A percentile compares a stretch with the other conserved stretches of the same genome.
These are phyloP conservation scores for Ogataea dorogensis DNA, from an alignment of 805 yeast genomes.

Conservation along the genomic window DNA sequence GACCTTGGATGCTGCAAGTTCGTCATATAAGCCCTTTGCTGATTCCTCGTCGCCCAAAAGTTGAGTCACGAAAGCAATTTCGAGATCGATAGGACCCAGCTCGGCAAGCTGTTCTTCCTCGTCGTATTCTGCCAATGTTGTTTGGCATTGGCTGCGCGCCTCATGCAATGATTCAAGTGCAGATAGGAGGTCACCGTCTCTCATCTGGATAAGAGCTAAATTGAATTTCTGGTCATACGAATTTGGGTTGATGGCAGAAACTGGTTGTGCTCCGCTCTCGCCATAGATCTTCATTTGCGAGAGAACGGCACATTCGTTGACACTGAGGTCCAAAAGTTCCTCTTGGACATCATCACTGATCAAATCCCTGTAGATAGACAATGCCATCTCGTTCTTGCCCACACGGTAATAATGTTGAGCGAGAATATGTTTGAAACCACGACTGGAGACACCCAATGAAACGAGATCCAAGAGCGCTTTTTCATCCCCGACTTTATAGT, in stretches of 20 bases:
- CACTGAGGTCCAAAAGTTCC: slow-evolving; percentile 50
- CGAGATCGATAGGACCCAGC: slow-evolving; percentile 58
- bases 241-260: slow-evolving; percentile 11
- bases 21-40: slow-evolving; percentile 38
- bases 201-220: slow-evolving; percentile 49
- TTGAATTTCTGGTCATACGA: slow-evolving; percentile 64
- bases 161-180: slow-evolving; percentile 45
- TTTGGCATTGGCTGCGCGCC: slow-evolving; percentile 44
- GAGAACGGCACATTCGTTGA: slow-evolving; percentile 67
- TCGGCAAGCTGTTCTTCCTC: slow-evolving; percentile 50
- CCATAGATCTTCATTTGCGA: slow-evolving; percentile 41
- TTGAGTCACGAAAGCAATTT: slow-evolving; percentile 55
- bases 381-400: slow-evolving; percentile 47
- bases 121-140: slow-evolving; percentile 39
- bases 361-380: slow-evolving; percentile 44
- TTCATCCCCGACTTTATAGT: slow-evolving; percentile 48
- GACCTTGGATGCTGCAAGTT: slow-evolving; percentile 31
- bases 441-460: slow-evolving; percentile 16
- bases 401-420: slow-evolving; percentile 53
- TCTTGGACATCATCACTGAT: slow-evolving; percentile 35
- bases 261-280: slow-evolving; percentile 6
- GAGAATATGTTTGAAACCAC: slow-evolving; percentile 47
- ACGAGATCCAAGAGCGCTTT: slow-evolving; percentile 25
- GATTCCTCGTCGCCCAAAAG: slow-evolving; percentile 35
- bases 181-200: slow-evolving; percentile 36